These are phyloP conservation scores for Hypoxylon subgilvum DNA, from an alignment of 495 filamentous ascomycete species.

Conservation along the genomic window DNA sequence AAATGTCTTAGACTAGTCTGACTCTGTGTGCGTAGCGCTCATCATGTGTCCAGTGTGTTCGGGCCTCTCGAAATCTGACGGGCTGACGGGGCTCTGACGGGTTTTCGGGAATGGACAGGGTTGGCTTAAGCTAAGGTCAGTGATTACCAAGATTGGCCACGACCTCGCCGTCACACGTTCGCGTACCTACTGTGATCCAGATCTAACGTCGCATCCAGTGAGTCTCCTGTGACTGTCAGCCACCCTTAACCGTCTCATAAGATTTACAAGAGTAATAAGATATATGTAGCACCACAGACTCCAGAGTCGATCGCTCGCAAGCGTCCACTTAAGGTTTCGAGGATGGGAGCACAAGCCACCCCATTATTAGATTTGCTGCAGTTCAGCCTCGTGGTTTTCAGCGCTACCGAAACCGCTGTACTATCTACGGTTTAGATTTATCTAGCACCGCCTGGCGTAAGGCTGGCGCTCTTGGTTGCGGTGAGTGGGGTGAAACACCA, in stretches of 20 bases:
- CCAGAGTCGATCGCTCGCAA: not conserved
- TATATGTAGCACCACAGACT: not conserved
- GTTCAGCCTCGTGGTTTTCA: conserved; percentile 25
- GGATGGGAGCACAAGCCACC: conserved; percentile 8
- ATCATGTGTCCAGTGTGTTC: conserved; percentile 17
- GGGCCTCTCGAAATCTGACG: conserved; percentile 7
- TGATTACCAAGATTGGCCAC: too few relatives aligned
- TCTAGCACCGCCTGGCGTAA: conserved; percentile 12
- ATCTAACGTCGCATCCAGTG: conserved; percentile 32
- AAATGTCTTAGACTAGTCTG: not conserved
- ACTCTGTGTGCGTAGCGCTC: not conserved
- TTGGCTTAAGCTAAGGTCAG: conserved; percentile 21
- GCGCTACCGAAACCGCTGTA: conserved; percentile 1
- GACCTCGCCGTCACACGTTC: too few relatives aligned
- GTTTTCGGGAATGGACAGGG: conserved; percentile 24
- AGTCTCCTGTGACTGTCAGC: conserved; percentile 29
- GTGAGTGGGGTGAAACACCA: conserved; percentile 33
- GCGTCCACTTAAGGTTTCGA: not conserved
- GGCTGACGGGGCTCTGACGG: not conserved
- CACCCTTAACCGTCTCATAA: conserved; percentile 12
- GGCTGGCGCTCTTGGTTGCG: conserved; percentile 8
- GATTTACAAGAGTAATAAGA: not conserved
- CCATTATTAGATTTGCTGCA: not conserved
- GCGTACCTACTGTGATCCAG: conserved; percentile 19
- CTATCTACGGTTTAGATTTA: not conserved